A percentile compares a stretch with the other conserved stretches of the same genome.
phyloP scores from a whole-genome alignment of 352 stramenopile genomes.

The Pythium angustatum region DNA sequence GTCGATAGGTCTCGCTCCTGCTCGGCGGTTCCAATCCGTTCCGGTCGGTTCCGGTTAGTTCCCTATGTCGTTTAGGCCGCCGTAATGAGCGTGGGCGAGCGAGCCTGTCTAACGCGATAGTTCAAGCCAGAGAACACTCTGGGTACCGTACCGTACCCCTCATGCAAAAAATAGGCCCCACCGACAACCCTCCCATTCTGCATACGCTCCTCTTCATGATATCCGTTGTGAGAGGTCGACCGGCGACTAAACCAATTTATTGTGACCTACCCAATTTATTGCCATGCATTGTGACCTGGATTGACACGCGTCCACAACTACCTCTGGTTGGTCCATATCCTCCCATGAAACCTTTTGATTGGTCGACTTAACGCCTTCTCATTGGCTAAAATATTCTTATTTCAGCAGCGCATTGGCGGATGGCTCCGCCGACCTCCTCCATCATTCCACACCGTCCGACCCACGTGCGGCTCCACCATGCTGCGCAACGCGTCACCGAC shows the following conservation, averaged over 20 bases:
- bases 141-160: neutral
- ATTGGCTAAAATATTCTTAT: conserved; percentile 21
- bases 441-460: neutral
- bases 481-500: conserved; percentile 23
- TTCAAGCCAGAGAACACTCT: conserved; percentile 26
- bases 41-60: neutral
- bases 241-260: neutral
- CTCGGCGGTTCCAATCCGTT: neutral
- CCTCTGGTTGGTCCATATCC: conserved; percentile 1
- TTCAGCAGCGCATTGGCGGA: neutral
- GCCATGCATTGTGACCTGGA: neutral
- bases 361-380: too few relatives aligned
- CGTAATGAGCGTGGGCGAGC: conserved; percentile 7
- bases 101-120: conserved; percentile 29
- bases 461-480: neutral
- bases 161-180: neutral
- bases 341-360: neutral
- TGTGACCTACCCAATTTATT: neutral
- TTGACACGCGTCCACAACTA: neutral
- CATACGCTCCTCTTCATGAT: neutral
- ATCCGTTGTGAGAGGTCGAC: too few relatives aligned
- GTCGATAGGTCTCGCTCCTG: too few relatives aligned
- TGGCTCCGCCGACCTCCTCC: neutral
- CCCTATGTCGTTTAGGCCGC: conserved; percentile 13
- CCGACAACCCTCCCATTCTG: conserved; percentile 9